These are phyloP conservation scores for Darksidea phi DNA, from an alignment of 495 filamentous ascomycete species.

Conservation along the genomic window DNA sequence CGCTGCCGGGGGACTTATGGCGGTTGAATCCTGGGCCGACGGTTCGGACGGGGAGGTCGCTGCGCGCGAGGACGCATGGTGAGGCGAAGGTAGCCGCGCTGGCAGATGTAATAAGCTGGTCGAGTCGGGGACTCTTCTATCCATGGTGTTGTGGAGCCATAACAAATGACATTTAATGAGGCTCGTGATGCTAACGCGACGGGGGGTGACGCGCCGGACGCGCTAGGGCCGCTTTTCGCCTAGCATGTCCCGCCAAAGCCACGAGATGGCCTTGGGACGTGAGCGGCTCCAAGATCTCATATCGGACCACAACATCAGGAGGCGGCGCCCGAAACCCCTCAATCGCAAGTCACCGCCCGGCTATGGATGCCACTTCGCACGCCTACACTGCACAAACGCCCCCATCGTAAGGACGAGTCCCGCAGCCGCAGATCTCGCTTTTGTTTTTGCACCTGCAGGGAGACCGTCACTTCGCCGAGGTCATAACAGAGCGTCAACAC, in stretches of 20 bases:
- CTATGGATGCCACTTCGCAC: neutral
- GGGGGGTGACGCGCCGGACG: neutral
- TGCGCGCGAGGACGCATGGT: neutral
- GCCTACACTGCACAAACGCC: neutral
- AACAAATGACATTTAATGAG: neutral
- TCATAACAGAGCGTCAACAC: no score
- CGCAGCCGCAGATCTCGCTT: no score
- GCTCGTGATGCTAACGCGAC: neutral
- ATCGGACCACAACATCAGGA: neutral
- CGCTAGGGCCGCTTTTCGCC: neutral
- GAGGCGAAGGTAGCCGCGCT: neutral
- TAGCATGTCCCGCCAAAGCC: neutral
- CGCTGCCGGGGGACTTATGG: constrained; percentile 1
- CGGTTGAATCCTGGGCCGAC: neutral
- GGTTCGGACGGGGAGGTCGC: neutral
- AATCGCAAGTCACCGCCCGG: neutral
- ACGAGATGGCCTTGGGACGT: neutral
- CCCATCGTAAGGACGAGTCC: no score
- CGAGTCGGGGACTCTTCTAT: neutral
- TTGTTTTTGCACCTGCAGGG: no score
- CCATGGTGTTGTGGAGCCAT: constrained; percentile 13
- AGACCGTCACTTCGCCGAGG: neutral
- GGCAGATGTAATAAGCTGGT: neutral
- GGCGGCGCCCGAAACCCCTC: neutral
- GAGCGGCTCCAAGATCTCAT: neutral